Evolutionary conservation across 805 yeast genomes (phyloP), one percentile per base, ranked within the genome.

Genomic region (Lipomyces yamanashiensis): DNA sequence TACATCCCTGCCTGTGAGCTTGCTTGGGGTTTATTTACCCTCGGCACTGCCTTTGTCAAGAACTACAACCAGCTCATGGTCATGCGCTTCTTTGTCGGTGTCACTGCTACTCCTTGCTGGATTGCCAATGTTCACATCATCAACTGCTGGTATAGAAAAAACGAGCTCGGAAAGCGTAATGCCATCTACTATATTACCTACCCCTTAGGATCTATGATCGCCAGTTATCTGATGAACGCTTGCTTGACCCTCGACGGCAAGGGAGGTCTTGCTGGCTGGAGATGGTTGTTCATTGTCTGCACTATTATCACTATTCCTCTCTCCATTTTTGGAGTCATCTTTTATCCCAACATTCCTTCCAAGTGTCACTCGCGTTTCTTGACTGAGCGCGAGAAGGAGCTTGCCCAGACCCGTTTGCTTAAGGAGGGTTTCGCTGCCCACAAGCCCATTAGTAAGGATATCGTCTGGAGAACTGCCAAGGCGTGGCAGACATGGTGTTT

Each of bases 51-150:
- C 68, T 80, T 79, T 67, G 85, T 80, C 55, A 78, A 81, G 37
- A 79, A 77, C 15, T 70, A 72, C 33, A 63, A 72, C 40, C 80
- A 77, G 58, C 76, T 89, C 28, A 82, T 84, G 72, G 90, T 83
- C 1, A 74, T 87, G 52, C 77, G 95, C 56, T 88, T 88, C 70
- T 80, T 88, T 53, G 80, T 87, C 62, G 92, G 89, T 51, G 83
- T 85, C 0, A 85, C 86, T 73, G 95, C 90, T 72, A 84, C 90
- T 3, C 85, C 87, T n/a, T 83, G 80, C 70, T 81, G 84, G 77
- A 88, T 91, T 5, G 85, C 76, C 0, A 71, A 74, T 36, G 67
- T 66, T 37, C 70, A 62, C 39, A 60, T 74, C 44, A 61, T 75
- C 68, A 90, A 89, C 34, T 79, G 84, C 36, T 85, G 83, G 82